Conservation (phyloP, 306 rosid species). For the Abrus pulchellus region DNA sequence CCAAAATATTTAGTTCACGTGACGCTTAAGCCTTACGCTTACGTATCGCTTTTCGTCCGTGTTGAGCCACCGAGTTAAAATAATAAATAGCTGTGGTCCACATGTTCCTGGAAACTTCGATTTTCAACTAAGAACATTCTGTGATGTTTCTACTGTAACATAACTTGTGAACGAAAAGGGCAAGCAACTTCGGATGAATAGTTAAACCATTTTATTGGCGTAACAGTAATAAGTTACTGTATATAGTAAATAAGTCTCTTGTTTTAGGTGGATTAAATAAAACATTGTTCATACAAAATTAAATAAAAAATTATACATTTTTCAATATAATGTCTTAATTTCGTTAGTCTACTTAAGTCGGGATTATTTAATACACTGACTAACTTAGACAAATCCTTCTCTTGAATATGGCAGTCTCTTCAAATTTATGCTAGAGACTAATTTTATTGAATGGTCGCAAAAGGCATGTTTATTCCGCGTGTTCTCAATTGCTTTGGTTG, state of each 20-base stretch:
- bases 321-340: too few species aligned
- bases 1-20: neutral
- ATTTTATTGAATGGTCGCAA: constrained; percentile 7
- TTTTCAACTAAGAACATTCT: constrained; percentile 34
- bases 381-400: too few species aligned
- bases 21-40: constrained; percentile 23
- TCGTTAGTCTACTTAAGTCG: too few species aligned
- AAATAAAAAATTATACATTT: too few species aligned
- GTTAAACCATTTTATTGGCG: neutral
- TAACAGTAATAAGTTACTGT: neutral
- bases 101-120: constrained; percentile 39
- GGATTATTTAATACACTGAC: too few species aligned
- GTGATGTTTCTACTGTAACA: neutral
- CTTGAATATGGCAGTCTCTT: neutral
- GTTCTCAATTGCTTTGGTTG: constrained; percentile 38
- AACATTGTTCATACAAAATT: too few species aligned
- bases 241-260: too few species aligned
- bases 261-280: too few species aligned
- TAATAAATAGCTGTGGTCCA: neutral
- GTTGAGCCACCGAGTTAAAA: constrained; percentile 29
- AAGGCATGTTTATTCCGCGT: neutral
- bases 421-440: neutral
- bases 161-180: neutral
- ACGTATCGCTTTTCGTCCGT: constrained; percentile 37
- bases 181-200: constrained; percentile 11